phyloP scores from a whole-genome alignment of 2,329 filamentous ascomycete genomes.

The Neopestalotiopsis rosae region DNA sequence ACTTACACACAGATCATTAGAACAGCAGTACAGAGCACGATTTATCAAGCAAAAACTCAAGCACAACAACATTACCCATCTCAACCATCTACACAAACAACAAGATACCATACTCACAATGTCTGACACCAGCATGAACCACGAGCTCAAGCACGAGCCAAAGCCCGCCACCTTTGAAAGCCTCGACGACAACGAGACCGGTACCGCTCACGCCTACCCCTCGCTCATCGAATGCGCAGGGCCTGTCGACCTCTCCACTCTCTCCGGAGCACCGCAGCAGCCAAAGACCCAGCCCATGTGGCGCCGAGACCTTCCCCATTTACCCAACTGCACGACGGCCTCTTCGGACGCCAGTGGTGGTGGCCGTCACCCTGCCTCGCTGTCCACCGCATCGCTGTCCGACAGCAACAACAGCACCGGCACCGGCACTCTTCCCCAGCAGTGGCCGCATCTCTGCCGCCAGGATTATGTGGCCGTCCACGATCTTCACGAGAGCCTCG shows the following conservation, averaged over 20 bases:
- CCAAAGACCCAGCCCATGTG: not conserved
- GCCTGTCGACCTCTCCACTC: not conserved
- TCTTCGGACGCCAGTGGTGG: no score
- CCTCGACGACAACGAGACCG: not conserved
- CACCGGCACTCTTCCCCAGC: no score
- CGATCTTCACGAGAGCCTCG: not conserved
- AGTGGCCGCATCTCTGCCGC: no score
- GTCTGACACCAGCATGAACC: slow-evolving; percentile 1
- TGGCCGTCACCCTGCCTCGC: no score
- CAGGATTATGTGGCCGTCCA: not conserved
- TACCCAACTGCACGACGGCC: no score
- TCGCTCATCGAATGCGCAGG: not conserved
- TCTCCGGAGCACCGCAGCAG: not conserved
- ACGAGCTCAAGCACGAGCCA: not conserved
- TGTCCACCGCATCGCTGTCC: no score
- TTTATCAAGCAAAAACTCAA: not conserved
- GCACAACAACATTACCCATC: not conserved
- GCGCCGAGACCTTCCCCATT: no score
- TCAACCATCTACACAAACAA: not conserved
- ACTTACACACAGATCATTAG: not conserved
- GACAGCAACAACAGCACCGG: no score
- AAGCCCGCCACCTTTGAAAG: not conserved
- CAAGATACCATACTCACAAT: not conserved
- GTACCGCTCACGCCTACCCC: not conserved
- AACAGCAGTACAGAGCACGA: not conserved